Base-by-base conservation (phyloP, 1,139 yeast genomes). In the Candida sanyaensis region DNA sequence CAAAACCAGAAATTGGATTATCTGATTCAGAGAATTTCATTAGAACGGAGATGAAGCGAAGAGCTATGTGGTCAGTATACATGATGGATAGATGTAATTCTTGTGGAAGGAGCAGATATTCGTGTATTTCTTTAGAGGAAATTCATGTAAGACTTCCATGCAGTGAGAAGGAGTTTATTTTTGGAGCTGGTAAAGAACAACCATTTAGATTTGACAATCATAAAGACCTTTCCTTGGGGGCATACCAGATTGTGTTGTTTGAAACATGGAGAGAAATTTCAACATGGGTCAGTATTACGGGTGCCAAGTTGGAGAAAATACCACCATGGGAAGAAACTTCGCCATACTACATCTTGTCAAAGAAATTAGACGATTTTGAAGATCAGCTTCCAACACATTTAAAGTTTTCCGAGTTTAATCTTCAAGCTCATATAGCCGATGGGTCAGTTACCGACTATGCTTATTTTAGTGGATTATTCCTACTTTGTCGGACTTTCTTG, bases 61-160 rank as follows among this genome's bases (percentile, higher is more conserved):
- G 77, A 43, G 69, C 75, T 1, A 59, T 71, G 10, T 72, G 77
- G 77, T 57, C 70, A 1, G 73, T 70, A 4, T 71, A 66, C 46
- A 69, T 72, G 75, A 70, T 72, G 75, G 77, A 72, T 51, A 50
- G 74, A 31, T 70, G 75, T 52, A 71, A 66, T 42, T 64, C 73
- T 9, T 66, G 73, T 52, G 75, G 75, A 1, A 50, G 72, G 43
- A 60, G 65, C 31, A 52, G 75, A 26, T 60, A 68, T 9, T 59
- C 71, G 11, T 68, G 73, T 36, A 62, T 71, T 10, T 54, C 56
- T 44, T 50, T 67, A 13, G 60, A 57, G 7, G 65, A 66, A 44
- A 62, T 66, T 5, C 45, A 55, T 13, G 58, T 64, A 5, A 53
- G 52, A 42, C 52, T 65, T 10, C 69, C 69, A 1, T 55, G 61